Conservation (phyloP, 1,284 basidiomycete species). For the Taiwanofungus camphoratus region DNA sequence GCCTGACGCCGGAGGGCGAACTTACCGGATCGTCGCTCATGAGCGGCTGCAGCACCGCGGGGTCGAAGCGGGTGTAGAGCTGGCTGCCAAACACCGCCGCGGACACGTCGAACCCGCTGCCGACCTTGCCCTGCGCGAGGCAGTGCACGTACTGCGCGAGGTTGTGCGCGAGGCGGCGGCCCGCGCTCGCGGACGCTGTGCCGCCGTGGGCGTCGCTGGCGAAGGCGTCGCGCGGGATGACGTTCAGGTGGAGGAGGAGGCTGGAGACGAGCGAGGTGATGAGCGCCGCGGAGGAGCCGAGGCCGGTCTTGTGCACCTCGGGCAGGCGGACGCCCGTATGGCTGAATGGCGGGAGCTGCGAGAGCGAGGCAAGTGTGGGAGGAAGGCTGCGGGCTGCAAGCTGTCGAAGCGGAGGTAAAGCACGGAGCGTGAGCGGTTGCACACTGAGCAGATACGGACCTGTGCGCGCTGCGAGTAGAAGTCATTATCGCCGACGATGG, state of each 20-base stretch:
- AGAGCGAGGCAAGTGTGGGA: constrained; percentile 54
- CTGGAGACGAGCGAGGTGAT: constrained; percentile 92
- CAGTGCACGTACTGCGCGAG: constrained; percentile 96
- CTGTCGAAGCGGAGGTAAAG: constrained; percentile 32
- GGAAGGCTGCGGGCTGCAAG: constrained; percentile 57
- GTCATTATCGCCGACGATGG: constrained; percentile 91
- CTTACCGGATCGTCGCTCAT: constrained; percentile 50
- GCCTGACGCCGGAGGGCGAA: constrained; percentile 4
- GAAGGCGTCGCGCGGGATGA: constrained; percentile 52
- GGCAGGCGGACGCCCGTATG: constrained; percentile 65
- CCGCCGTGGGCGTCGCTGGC: constrained; percentile 14
- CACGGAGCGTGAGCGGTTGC: neutral
- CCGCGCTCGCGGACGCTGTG: constrained; percentile 32
- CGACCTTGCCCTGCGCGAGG: constrained; percentile 96
- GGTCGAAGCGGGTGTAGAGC: constrained; percentile 86
- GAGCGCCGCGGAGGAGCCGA: constrained; percentile 95
- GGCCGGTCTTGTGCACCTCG: constrained; percentile 94
- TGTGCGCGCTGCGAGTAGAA: constrained; percentile 93
- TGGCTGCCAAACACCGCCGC: constrained; percentile 95
- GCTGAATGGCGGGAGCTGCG: constrained; percentile 68
- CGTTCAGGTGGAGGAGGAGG: constrained; percentile 73
- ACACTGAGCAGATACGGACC: constrained; percentile 37
- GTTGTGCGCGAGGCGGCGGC: constrained; percentile 76
- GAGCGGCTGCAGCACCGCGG: constrained; percentile 58
- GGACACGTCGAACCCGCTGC: constrained; percentile 95